These are phyloP conservation scores for Sclerotiophoma versabilis DNA, from an alignment of 2,329 filamentous ascomycete species.

Conservation along the genomic window DNA sequence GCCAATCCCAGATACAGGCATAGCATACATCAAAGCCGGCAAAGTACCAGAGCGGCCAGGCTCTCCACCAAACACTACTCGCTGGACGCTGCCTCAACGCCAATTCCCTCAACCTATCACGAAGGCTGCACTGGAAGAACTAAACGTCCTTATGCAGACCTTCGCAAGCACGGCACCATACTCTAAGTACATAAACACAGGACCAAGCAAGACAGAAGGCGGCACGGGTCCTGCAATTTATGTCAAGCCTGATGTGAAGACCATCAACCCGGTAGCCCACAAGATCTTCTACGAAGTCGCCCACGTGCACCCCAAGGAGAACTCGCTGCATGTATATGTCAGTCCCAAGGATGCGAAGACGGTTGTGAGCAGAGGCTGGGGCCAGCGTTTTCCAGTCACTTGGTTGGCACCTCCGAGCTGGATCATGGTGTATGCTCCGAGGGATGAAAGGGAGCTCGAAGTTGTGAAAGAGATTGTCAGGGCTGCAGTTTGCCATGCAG, in stretches of 20 bases:
- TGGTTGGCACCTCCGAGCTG: conserved; percentile 42
- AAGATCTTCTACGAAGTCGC: conserved; percentile 44
- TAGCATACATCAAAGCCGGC: conserved; percentile 32
- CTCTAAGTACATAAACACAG: conserved; percentile 27
- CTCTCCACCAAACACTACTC: conserved; percentile 28
- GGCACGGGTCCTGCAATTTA: conserved; percentile 44
- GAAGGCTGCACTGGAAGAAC: conserved; percentile 20
- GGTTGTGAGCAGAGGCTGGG: conserved; percentile 79
- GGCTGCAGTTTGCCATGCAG: conserved; percentile 73
- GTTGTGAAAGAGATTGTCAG: conserved; percentile 74
- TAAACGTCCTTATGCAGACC: conserved; percentile 32
- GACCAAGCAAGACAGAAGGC: conserved; percentile 40
- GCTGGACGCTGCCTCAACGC: conserved; percentile 44
- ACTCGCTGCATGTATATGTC: conserved; percentile 78
- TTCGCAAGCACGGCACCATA: conserved; percentile 29
- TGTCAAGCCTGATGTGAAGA: conserved; percentile 32
- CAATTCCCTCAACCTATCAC: conserved; percentile 35
- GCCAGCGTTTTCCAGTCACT: conserved; percentile 63
- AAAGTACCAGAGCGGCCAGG: conserved; percentile 31
- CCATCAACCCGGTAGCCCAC: conserved; percentile 37
- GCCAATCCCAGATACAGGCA: conserved; percentile 31
- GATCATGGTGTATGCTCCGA: conserved; percentile 79
- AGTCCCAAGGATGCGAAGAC: conserved; percentile 77
- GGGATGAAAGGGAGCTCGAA: conserved; percentile 71
- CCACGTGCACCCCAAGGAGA: conserved; percentile 79